Base-by-base conservation (phyloP, 2,329 filamentous ascomycete genomes). In the Fusarium camptoceras region DNA sequence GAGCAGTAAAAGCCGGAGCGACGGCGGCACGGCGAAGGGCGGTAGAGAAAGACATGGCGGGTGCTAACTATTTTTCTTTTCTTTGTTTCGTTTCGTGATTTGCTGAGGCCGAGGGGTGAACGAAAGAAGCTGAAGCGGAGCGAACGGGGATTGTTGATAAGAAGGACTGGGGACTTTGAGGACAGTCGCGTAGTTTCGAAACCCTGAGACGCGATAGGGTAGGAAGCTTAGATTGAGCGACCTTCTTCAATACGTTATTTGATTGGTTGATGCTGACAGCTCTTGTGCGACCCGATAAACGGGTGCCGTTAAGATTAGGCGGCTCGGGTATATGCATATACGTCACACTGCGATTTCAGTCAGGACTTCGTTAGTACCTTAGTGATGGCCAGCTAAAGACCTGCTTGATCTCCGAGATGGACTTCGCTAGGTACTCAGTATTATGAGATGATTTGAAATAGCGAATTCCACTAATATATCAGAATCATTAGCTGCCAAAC, bases 11-110 rank as follows among this genome's bases (percentile, higher is more conserved):
- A 73, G 79, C 82, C 78, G 84, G 82, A 77, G 81, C 81, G 78
- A 82, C 79, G 75, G 73, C 81, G 82, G 82, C 81, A 81, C 82
- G 82, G 81, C 84, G 80, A 81, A 85, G 83, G 83, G 86, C 78
- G 79, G 88, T 78, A 81, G 88, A 78, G 81, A 84, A 81, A 67
- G 83, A 85, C 80, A 84, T 85, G 46, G 25, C 58, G 41, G 34
- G 39, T 34, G 49, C 34, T 46, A 20, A 28, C 41, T 15, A 15
- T 24, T 22, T 31, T 28, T 9, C 20, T 25, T 46, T 51, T 42
- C 31, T 46, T 41, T 27, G 51, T 62, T 51, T 51, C 30, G 43
- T 39, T 55, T 55, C 54, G 54, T 50, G 20, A 59, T 60, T 53
- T 31, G 41, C 30, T 41, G 43, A 25, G 39, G 44, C 30, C 34